Evolutionary conservation across 129 eudicot species (phyloP).

Genomic region (Glebionis coronaria): DNA sequence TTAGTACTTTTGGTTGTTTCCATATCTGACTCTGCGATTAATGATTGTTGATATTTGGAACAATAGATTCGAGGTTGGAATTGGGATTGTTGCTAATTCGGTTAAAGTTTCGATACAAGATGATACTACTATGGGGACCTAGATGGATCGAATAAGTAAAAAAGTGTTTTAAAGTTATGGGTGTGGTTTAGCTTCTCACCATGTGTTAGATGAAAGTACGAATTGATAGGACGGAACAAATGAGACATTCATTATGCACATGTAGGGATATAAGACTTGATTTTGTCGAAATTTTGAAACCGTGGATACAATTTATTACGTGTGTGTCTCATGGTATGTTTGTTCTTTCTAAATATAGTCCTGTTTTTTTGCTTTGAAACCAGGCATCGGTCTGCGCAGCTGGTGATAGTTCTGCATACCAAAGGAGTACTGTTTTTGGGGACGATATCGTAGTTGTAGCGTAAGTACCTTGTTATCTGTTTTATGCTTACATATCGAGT

Average conservation of each 20-base stretch:
- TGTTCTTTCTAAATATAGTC: not conserved
- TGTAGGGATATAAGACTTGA: not conserved
- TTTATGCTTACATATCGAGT: no score
- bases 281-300: no score
- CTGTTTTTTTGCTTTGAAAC: slow-evolving; percentile 13
- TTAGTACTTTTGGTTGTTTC: no score
- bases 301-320: not conserved
- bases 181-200: no score
- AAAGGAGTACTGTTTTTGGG: slow-evolving; percentile 71
- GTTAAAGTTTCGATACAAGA: no score
- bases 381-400: slow-evolving; percentile 86
- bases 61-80: no score
- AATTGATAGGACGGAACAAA: not conserved
- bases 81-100: no score
- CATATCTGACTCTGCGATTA: no score
- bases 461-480: slow-evolving; percentile 46
- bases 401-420: slow-evolving; percentile 90
- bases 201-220: not conserved
- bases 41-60: no score
- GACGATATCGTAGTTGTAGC: slow-evolving; percentile 96
- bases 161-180: no score
- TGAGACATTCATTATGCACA: not conserved
- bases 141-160: no score
- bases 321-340: not conserved
- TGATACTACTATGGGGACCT: no score